Base-by-base conservation (phyloP, 768 basidiomycete genomes). In the Solioccasus polychromus region DNA sequence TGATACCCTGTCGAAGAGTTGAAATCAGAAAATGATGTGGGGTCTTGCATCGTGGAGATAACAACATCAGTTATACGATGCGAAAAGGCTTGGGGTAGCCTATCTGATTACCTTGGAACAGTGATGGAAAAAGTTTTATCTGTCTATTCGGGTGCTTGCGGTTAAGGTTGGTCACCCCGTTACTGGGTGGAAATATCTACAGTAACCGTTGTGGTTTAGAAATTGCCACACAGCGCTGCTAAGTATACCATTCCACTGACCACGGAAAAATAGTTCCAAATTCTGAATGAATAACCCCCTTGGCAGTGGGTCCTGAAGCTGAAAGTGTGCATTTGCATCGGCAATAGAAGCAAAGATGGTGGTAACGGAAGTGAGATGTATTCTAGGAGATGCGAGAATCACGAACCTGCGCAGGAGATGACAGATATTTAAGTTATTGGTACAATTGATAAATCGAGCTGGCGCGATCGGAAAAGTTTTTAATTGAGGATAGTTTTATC, bases 161-260 rank as follows among this genome's bases (percentile, higher is more conserved):
- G 63, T 79, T 78, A 51, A 88, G 60, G 34, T 72, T 70, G 61
- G 88, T 72, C 56, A 85, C 69, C 8, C 80, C 85, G 29, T 71
- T 70, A 26, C 62, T 73, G 20, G 92, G 65, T 3, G 92, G 88
- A 67, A 91, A 93, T 5, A 68, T 89, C 88, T 88, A 58, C 28
- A 38, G 26, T 31, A 20, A 30, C n/a, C n/a, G n/a, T 42, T 25
- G 14, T 25, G n/a, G 24, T 43, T 45, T 25, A 45, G 42, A 39
- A 5, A 25, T 31, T 6, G 39, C 18, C 26, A n/a, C 20, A 34
- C 20, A 40, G 10, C 23, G 29, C 4, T n/a, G n/a, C n/a, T n/a
- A n/a, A n/a, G n/a, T n/a, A n/a, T 26, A 22, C 23, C 8, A 34
- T 31, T 23, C 2, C 19, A 63, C 76, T 32, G 50, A 86, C 87